Conservation (phyloP, 345 rosid genomes). For the Bretschneidera sinensis region DNA sequence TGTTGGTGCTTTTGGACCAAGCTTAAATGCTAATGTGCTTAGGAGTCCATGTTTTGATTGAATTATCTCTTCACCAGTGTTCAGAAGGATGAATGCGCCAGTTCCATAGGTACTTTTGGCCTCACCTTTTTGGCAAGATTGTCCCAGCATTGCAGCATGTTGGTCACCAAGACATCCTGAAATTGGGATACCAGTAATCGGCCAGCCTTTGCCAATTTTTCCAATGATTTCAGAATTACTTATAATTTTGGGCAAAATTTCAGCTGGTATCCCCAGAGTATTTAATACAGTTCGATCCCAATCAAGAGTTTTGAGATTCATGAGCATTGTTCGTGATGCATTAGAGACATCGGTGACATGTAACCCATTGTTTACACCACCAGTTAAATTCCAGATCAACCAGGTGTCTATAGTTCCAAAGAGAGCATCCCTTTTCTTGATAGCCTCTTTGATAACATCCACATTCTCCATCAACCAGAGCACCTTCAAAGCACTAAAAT, state of each 20-base stretch:
- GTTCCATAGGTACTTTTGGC: slow-evolving; percentile 98
- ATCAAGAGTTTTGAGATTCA: slow-evolving; percentile 70
- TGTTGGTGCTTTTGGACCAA: slow-evolving; percentile 69
- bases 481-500: slow-evolving; percentile 83
- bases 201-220: slow-evolving; percentile 76
- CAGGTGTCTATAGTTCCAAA: slow-evolving; percentile 89
- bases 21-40: slow-evolving; percentile 81
- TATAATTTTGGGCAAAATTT: slow-evolving; percentile 65
- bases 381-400: slow-evolving; percentile 95
- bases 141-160: slow-evolving; percentile 96
- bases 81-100: slow-evolving; percentile 88
- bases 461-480: slow-evolving; percentile 89
- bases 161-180: slow-evolving; percentile 96
- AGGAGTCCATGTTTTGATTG: slow-evolving; percentile 80
- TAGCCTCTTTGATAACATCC: slow-evolving; percentile 48
- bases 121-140: slow-evolving; percentile 82
- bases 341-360: slow-evolving; percentile 92
- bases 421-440: slow-evolving; percentile 62
- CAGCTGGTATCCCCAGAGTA: slow-evolving; percentile 50
- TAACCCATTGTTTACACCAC: slow-evolving; percentile 61
- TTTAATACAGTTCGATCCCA: slow-evolving; percentile 65
- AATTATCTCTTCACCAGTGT: slow-evolving; percentile 66
- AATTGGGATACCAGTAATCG: slow-evolving; percentile 63
- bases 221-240: slow-evolving; percentile 92
- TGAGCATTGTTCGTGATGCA: slow-evolving; percentile 89